Percentiles rank a stretch among this genome's conserved stretches.
Evolutionary conservation across 2,329 filamentous ascomycete genomes (phyloP).

Genomic region (Acephala macrosclerotiorum): DNA sequence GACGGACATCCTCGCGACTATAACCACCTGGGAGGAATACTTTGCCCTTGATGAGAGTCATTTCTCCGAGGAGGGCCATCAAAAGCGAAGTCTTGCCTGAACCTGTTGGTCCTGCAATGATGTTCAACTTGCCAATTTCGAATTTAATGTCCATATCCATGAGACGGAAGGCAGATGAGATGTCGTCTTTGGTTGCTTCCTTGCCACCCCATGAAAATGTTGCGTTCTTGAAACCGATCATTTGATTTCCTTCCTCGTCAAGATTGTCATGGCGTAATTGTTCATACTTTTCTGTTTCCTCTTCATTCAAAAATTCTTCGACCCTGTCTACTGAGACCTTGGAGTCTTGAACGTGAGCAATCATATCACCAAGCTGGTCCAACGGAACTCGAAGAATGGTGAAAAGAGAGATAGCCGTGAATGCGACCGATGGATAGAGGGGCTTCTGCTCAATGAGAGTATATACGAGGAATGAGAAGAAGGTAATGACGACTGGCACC

Average conservation of each 20-base stretch:
- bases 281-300: conserved; percentile 94
- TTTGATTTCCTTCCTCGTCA: conserved; percentile 71
- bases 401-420: conserved; percentile 95
- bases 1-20: conserved; percentile 83
- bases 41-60: conserved; percentile 82
- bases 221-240: conserved; percentile 85
- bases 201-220: conserved; percentile 89
- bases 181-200: conserved; percentile 65
- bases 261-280: conserved; percentile 78
- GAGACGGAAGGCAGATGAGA: conserved; percentile 78
- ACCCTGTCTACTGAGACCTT: conserved; percentile 97
- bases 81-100: conserved; percentile 95
- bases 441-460: conserved; percentile 89
- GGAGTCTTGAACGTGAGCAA: conserved; percentile 96
- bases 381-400: conserved; percentile 91
- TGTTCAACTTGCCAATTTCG: conserved; percentile 84
- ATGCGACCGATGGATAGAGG: conserved; percentile 89
- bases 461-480: conserved; percentile 94
- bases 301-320: conserved; percentile 90
- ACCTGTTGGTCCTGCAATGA: conserved; percentile 91
- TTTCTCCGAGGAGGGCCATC: conserved; percentile 96
- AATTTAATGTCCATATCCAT: conserved; percentile 87
- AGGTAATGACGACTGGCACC: conserved; percentile 92
- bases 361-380: conserved; percentile 97
- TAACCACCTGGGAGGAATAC: conserved; percentile 81